Percentiles rank a stretch among this genome's conserved stretches.
These are phyloP conservation scores for Fonsecaea monophora DNA, from an alignment of 2,329 filamentous ascomycete genomes.

Conservation along the genomic window DNA sequence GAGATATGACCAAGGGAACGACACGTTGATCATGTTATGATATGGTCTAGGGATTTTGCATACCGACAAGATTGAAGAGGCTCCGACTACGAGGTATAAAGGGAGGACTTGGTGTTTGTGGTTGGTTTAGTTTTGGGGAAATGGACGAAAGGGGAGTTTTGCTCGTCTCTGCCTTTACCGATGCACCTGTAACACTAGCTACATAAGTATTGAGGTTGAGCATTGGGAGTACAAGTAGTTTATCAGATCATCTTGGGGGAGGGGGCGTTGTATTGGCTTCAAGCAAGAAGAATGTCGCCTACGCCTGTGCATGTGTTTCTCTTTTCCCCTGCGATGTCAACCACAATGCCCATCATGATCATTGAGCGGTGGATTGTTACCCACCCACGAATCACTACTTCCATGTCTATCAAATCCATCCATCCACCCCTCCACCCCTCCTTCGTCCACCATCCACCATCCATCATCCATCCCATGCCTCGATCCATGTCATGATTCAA, in stretches of 20 bases:
- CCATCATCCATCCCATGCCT: too few relatives aligned
- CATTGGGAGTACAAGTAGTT: not conserved
- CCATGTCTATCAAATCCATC: not conserved
- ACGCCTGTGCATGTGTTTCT: not conserved
- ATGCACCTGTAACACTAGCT: slow-evolving; percentile 7
- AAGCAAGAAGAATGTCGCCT: not conserved
- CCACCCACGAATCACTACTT: too few relatives aligned
- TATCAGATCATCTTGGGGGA: not conserved
- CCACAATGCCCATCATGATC: not conserved
- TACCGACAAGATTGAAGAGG: not conserved
- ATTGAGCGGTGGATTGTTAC: not conserved
- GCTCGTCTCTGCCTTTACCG: not conserved
- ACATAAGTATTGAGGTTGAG: not conserved
- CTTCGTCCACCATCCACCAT: too few relatives aligned
- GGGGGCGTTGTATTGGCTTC: not conserved
- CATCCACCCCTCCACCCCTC: not conserved
- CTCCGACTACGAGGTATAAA: not conserved
- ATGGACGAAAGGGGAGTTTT: not conserved
- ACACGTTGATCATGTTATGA: not conserved
- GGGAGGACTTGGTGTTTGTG: not conserved
- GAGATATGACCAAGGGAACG: slow-evolving; percentile 12
- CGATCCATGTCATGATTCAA: not conserved
- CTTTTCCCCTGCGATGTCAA: not conserved
- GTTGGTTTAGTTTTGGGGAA: not conserved
- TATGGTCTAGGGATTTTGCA: slow-evolving; percentile 8